phyloP scores from a whole-genome alignment of 768 basidiomycete species.

The Podaxis mareebaensis region DNA sequence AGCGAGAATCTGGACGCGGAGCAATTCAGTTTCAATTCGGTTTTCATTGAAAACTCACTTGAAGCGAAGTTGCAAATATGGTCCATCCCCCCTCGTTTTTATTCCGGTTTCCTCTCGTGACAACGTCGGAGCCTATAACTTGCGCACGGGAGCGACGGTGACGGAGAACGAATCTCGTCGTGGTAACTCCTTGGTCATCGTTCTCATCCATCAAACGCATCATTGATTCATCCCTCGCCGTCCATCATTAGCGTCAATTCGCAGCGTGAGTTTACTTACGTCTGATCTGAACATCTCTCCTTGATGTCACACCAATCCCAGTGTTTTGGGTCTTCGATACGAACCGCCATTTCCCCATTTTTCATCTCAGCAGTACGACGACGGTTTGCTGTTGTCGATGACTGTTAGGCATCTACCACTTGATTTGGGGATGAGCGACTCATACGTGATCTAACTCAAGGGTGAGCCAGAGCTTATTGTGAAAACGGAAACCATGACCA shows the following conservation, averaged over 20 bases:
- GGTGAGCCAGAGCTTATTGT: not conserved
- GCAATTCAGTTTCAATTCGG: too few species aligned
- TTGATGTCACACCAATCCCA: not conserved
- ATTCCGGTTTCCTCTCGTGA: too few species aligned
- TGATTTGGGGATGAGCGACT: too few species aligned
- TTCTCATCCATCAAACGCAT: not conserved
- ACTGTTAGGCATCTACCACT: not conserved
- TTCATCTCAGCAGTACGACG: not conserved
- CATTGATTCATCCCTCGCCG: not conserved
- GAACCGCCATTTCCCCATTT: not conserved
- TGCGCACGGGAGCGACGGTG: too few species aligned
- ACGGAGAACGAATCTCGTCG: too few species aligned
- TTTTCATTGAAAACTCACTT: too few species aligned
- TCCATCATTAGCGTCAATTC: not conserved
- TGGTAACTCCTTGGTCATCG: not conserved
- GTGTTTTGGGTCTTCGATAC: not conserved
- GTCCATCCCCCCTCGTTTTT: too few species aligned
- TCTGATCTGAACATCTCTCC: not conserved
- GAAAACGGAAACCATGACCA: not conserved
- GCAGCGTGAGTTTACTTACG: not conserved
- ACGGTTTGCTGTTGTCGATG: not conserved
- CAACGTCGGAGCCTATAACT: too few species aligned
- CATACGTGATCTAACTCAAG: not conserved
- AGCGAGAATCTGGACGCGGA: too few species aligned
- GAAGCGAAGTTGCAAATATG: too few species aligned